Evolutionary conservation across 2,329 filamentous ascomycete genomes (phyloP).

Genomic region (Paramyrothecium roridum): DNA sequence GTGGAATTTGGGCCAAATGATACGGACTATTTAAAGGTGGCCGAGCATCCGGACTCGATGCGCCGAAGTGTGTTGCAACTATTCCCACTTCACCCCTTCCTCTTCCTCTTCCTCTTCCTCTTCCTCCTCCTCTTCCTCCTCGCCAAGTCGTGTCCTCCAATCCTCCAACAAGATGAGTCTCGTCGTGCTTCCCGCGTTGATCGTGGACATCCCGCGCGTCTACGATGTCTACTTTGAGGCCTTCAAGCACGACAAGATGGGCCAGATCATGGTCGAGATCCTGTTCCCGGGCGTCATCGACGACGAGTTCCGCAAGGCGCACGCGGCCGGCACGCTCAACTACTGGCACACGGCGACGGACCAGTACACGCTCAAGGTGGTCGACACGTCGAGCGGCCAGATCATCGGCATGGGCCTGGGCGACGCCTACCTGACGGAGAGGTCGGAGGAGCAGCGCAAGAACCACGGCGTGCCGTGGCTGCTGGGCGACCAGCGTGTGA

Average conservation of each 20-base stretch:
- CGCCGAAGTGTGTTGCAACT: neutral
- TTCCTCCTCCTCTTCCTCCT: too few relatives aligned
- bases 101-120: too few relatives aligned
- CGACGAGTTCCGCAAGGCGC: constrained; percentile 37
- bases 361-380: constrained; percentile 45
- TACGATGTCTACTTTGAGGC: constrained; percentile 46
- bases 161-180: constrained; percentile 27
- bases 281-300: constrained; percentile 34
- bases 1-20: neutral
- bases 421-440: constrained; percentile 35
- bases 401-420: constrained; percentile 45
- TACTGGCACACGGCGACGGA: constrained; percentile 33
- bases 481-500: constrained; percentile 36
- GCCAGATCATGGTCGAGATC: constrained; percentile 35
- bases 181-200: constrained; percentile 40
- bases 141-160: too few relatives aligned
- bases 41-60: neutral
- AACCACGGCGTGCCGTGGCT: constrained; percentile 44
- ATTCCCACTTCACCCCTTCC: too few relatives aligned
- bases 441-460: constrained; percentile 36
- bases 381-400: constrained; percentile 38
- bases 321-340: constrained; percentile 35
- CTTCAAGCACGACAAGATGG: constrained; percentile 35
- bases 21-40: neutral
- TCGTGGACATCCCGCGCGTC: constrained; percentile 40